These are phyloP conservation scores for Croton laevigatus DNA, from an alignment of 441 rosid species.

Conservation along the genomic window DNA sequence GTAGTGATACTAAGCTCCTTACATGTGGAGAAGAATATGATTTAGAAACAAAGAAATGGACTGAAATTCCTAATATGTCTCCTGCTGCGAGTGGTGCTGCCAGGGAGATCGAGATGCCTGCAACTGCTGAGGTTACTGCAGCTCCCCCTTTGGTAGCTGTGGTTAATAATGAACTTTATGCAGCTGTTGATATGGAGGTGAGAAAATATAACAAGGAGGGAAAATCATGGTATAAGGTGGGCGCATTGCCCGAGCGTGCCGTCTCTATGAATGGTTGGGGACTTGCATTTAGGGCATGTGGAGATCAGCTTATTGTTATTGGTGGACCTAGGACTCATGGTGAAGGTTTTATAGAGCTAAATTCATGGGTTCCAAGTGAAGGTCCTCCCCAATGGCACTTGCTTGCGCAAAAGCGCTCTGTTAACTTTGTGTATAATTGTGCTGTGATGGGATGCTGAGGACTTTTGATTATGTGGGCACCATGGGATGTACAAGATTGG, in stretches of 20 bases:
- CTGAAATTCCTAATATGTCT: constrained; percentile 74
- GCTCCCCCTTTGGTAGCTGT: constrained; percentile 95
- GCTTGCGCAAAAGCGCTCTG: constrained; percentile 70
- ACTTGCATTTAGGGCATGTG: constrained; percentile 92
- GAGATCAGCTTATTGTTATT: constrained; percentile 77
- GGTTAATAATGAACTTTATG: constrained; percentile 75
- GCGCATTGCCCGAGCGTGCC: constrained; percentile 86
- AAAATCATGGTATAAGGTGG: constrained; percentile 59
- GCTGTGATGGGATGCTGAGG: constrained; percentile 99
- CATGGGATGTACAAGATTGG: constrained; percentile 45
- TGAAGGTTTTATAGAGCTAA: constrained; percentile 81
- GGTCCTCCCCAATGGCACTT: constrained; percentile 77
- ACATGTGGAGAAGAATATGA: constrained; percentile 89
- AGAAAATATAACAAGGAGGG: constrained; percentile 63
- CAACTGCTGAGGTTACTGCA: constrained; percentile 66
- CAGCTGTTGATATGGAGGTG: constrained; percentile 84
- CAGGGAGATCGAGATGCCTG: constrained; percentile 53
- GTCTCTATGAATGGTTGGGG: constrained; percentile 97
- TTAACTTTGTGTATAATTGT: constrained; percentile 91
- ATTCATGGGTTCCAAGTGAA: constrained; percentile 81
- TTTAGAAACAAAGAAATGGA: constrained; percentile 67
- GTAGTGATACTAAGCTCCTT: constrained; percentile 48
- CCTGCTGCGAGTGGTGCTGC: constrained; percentile 53
- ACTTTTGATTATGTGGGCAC: constrained; percentile 27
- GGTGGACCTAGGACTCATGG: constrained; percentile 79